Evolutionary conservation across 2,329 filamentous ascomycete genomes (phyloP).

Genomic region (Aspergillus quadricinctus): DNA sequence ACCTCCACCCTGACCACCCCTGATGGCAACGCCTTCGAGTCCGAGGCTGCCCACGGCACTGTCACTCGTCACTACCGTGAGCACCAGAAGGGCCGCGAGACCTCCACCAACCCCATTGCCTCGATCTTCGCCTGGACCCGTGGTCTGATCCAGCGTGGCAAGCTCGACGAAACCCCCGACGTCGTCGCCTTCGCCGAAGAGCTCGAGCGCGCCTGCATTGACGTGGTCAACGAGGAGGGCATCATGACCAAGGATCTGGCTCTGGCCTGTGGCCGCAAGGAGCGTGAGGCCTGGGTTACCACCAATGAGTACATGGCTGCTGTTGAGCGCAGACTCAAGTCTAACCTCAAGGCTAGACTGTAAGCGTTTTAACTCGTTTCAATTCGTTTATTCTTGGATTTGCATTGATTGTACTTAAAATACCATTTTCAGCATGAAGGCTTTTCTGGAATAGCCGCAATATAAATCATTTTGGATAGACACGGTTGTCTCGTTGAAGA

Average conservation of each 20-base stretch:
- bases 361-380: constrained; percentile 19
- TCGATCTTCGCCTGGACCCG: constrained; percentile 99
- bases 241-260: constrained; percentile 99
- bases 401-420: constrained; percentile 8
- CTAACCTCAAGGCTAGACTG: constrained; percentile 50
- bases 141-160: constrained; percentile 85
- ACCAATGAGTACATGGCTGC: constrained; percentile 88
- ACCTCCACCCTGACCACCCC: constrained; percentile 96
- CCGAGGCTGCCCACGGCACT: constrained; percentile 95
- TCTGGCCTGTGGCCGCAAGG: constrained; percentile 86
- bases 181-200: constrained; percentile 85
- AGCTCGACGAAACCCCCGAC: constrained; percentile 88
- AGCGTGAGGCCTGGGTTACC: constrained; percentile 79
- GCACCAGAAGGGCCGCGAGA: constrained; percentile 96
- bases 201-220: constrained; percentile 87
- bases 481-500: background rate
- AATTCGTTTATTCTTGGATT: constrained; percentile 2
- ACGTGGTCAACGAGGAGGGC: constrained; percentile 87
- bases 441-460: constrained; percentile 4
- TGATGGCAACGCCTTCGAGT: constrained; percentile 94
- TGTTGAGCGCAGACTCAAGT: constrained; percentile 85
- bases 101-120: constrained; percentile 96
- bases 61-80: constrained; percentile 98
- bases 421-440: constrained; percentile 14
- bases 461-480: background rate